phyloP scores from a whole-genome alignment of 2,329 filamentous ascomycete genomes.

The Penicillium rolfsii region DNA sequence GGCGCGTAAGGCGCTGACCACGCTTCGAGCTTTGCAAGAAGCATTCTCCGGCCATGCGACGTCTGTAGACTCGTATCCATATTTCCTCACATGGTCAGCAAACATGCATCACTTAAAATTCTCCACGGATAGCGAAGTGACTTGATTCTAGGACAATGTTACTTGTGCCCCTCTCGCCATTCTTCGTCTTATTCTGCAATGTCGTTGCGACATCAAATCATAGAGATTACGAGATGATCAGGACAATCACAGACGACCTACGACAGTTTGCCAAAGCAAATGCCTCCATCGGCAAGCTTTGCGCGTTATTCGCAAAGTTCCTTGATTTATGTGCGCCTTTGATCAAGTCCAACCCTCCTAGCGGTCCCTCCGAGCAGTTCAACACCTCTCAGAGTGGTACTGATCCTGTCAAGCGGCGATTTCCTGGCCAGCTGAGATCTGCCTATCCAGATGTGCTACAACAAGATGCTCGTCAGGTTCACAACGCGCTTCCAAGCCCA shows the following conservation, averaged over 20 bases:
- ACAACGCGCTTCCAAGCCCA: slow-evolving; percentile 7
- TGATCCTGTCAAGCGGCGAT: not conserved
- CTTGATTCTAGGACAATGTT: slow-evolving; percentile 27
- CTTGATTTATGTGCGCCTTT: slow-evolving; percentile 27
- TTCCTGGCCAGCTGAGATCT: not conserved
- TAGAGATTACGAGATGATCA: slow-evolving; percentile 29
- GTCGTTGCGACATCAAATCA: slow-evolving; percentile 30
- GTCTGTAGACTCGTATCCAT: slow-evolving; percentile 26
- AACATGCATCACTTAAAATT: not conserved
- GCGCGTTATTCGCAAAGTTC: slow-evolving; percentile 29
- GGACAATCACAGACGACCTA: slow-evolving; percentile 28
- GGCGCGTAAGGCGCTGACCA: slow-evolving; percentile 25
- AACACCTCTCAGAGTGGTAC: not conserved
- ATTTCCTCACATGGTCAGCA: slow-evolving; percentile 29
- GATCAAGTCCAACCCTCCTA: slow-evolving; percentile 13
- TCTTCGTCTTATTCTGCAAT: slow-evolving; percentile 31
- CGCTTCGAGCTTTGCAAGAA: slow-evolving; percentile 25
- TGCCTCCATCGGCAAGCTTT: slow-evolving; percentile 27
- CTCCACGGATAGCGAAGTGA: not conserved
- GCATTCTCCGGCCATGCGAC: slow-evolving; percentile 19
- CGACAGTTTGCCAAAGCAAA: slow-evolving; percentile 28
- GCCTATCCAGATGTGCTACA: slow-evolving; percentile 13
- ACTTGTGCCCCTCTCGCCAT: slow-evolving; percentile 25
- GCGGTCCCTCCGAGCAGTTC: not conserved
- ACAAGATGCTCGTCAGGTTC: slow-evolving; percentile 4